A percentile compares a stretch with the other conserved stretches of the same genome.
Conservation (phyloP, 78 protist species). For the Parvularia atlantis region DNA sequence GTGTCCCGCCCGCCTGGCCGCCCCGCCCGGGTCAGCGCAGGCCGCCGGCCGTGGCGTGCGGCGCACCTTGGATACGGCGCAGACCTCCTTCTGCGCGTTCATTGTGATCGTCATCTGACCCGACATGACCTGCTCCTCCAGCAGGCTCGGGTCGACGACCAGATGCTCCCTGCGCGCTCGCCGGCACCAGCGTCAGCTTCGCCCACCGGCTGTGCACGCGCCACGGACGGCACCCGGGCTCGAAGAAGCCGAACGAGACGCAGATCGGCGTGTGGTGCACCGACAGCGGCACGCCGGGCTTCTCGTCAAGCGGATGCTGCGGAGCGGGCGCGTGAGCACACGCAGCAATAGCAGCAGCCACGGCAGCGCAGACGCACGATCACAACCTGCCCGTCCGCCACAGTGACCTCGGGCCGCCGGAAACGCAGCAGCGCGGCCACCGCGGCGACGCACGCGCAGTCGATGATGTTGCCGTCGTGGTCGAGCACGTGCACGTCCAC, state of each 20-base stretch:
- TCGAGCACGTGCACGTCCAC: slow-evolving; percentile 31
- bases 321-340: background rate
- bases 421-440: slow-evolving; percentile 32
- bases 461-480: slow-evolving; percentile 45
- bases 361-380: background rate
- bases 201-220: too few relatives aligned
- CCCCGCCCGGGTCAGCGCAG: too few relatives aligned
- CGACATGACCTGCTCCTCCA: too few relatives aligned
- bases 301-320: slow-evolving; percentile 6
- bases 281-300: slow-evolving; percentile 36
- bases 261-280: slow-evolving; percentile 37
- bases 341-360: background rate
- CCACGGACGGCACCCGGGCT: too few relatives aligned
- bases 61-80: too few relatives aligned
- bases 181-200: too few relatives aligned
- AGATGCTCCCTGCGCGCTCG: too few relatives aligned
- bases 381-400: slow-evolving; percentile 9
- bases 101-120: too few relatives aligned
- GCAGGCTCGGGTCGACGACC: too few relatives aligned
- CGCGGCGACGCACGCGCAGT: slow-evolving; percentile 14
- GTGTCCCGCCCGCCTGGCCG: too few relatives aligned
- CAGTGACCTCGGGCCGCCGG: slow-evolving; percentile 36
- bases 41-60: too few relatives aligned
- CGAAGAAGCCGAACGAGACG: slow-evolving; percentile 26
- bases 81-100: too few relatives aligned